Evolutionary conservation across 2,329 filamentous ascomycete species (phyloP).

Genomic region (Pseudogymnoascus verrucosus): DNA sequence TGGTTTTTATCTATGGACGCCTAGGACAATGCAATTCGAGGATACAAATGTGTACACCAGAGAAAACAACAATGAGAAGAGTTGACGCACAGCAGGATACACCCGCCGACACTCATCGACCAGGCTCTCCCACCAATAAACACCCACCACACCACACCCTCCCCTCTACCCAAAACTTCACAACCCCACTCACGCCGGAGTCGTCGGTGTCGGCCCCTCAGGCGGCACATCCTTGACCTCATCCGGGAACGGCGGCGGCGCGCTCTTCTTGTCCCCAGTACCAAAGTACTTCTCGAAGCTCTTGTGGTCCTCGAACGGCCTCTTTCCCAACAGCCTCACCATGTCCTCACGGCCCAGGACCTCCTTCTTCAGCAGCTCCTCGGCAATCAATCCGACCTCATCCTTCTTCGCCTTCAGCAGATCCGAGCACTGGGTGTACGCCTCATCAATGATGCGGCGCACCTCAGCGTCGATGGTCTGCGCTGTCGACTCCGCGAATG

Average conservation of each 20-base stretch:
- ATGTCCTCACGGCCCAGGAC: slow-evolving; percentile 87
- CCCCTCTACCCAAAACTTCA: background rate
- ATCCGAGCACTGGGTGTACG: slow-evolving; percentile 82
- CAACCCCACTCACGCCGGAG: background rate
- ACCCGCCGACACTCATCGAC: background rate
- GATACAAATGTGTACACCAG: slow-evolving; percentile 6
- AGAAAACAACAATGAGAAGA: slow-evolving; percentile 6
- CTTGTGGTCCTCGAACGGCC: slow-evolving; percentile 72
- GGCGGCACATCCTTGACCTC: background rate
- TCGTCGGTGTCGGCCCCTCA: background rate
- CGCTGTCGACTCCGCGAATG: slow-evolving; percentile 90
- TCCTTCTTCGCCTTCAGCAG: slow-evolving; percentile 78
- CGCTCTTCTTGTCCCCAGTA: slow-evolving; percentile 47
- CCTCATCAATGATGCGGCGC: slow-evolving; percentile 81
- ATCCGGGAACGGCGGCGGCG: slow-evolving; percentile 42
- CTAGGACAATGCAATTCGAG: slow-evolving; percentile 3
- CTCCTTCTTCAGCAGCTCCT: slow-evolving; percentile 89
- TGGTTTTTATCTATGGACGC: slow-evolving; percentile 6
- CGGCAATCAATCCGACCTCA: slow-evolving; percentile 81
- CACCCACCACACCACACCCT: background rate
- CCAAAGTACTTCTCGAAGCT: slow-evolving; percentile 96
- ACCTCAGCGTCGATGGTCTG: slow-evolving; percentile 90
- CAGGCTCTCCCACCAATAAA: background rate
- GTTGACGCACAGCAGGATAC: background rate
- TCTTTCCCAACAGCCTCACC: slow-evolving; percentile 74